A percentile compares a stretch with the other conserved stretches of the same genome.
Conservation (phyloP, 768 basidiomycete genomes). For the Boletus insuetus region DNA sequence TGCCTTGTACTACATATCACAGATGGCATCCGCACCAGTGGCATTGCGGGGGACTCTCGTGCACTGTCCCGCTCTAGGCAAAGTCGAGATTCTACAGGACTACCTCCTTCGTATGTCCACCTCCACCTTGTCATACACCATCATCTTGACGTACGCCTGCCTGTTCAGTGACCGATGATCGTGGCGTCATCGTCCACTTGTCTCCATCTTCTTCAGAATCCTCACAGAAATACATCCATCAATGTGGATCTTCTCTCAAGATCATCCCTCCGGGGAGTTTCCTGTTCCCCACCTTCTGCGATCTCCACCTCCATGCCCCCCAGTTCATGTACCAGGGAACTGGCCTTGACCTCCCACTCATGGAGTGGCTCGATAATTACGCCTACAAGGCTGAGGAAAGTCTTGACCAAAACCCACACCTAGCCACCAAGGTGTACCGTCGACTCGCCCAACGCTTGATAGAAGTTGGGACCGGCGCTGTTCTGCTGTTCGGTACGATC, state of each 20-base stretch:
- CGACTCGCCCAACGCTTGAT: constrained; percentile 64
- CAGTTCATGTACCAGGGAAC: constrained; percentile 89
- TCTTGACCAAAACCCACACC: constrained; percentile 56
- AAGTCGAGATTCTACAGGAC: constrained; percentile 54
- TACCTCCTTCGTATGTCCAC: constrained; percentile 46
- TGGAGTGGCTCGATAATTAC: constrained; percentile 82
- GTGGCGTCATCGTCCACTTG: constrained; percentile 53
- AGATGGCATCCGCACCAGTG: constrained; percentile 5
- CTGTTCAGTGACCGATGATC: constrained; percentile 29
- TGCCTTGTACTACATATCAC: constrained; percentile 1
- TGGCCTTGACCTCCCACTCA: constrained; percentile 78
- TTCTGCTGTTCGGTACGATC: constrained; percentile 82
- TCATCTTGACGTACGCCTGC: constrained; percentile 1
- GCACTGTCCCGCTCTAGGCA: constrained; percentile 51
- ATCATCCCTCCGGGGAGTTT: constrained; percentile 56
- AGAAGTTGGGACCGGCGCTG: constrained; percentile 74
- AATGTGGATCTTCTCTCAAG: constrained; percentile 16
- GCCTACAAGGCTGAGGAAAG: constrained; percentile 80
- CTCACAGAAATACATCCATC: constrained; percentile 35
- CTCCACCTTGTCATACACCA: neutral
- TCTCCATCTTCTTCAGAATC: constrained; percentile 35
- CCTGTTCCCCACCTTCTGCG: constrained; percentile 75
- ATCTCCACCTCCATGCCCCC: constrained; percentile 85
- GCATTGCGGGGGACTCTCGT: constrained; percentile 53
- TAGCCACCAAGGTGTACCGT: constrained; percentile 68